A percentile compares a stretch with the other conserved stretches of the same genome.
Conservation (phyloP, 2,329 filamentous ascomycete species). For the Neofusicoccum ribis region DNA sequence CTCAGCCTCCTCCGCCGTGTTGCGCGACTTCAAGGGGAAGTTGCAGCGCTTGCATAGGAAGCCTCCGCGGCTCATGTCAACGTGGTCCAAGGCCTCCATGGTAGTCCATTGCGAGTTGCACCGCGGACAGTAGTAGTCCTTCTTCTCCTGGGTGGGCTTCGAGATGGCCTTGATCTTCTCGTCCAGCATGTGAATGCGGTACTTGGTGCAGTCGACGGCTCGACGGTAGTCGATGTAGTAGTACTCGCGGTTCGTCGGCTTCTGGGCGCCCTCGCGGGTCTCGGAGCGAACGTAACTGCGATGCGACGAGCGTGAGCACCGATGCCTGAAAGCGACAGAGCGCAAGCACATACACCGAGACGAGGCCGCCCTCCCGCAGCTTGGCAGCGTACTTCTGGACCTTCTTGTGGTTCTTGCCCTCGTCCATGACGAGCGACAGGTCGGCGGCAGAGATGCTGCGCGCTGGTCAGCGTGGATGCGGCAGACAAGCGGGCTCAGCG, state of each 20-base stretch:
- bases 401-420: slow-evolving; percentile 83
- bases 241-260: slow-evolving; percentile 84
- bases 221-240: slow-evolving; percentile 96
- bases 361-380: slow-evolving; percentile 80
- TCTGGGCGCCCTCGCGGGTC: slow-evolving; percentile 75
- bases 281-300: slow-evolving; percentile 71
- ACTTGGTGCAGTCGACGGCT: slow-evolving; percentile 95
- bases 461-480: slow-evolving; percentile 21
- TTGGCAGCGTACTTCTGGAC: slow-evolving; percentile 85
- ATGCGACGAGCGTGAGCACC: not conserved
- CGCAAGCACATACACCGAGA: slow-evolving; percentile 65
- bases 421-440: slow-evolving; percentile 72
- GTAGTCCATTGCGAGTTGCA: slow-evolving; percentile 87
- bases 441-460: slow-evolving; percentile 78
- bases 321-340: not conserved
- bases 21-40: slow-evolving; percentile 53
- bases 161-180: slow-evolving; percentile 85
- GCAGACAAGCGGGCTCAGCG: slow-evolving; percentile 10
- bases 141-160: slow-evolving; percentile 76
- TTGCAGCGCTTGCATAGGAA: slow-evolving; percentile 84
- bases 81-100: slow-evolving; percentile 81
- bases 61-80: slow-evolving; percentile 60
- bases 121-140: slow-evolving; percentile 81
- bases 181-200: slow-evolving; percentile 83
- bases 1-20: slow-evolving; percentile 30